These are phyloP conservation scores for Grosmannia serpens DNA, from an alignment of 2,329 filamentous ascomycete genomes.

Conservation along the genomic window DNA sequence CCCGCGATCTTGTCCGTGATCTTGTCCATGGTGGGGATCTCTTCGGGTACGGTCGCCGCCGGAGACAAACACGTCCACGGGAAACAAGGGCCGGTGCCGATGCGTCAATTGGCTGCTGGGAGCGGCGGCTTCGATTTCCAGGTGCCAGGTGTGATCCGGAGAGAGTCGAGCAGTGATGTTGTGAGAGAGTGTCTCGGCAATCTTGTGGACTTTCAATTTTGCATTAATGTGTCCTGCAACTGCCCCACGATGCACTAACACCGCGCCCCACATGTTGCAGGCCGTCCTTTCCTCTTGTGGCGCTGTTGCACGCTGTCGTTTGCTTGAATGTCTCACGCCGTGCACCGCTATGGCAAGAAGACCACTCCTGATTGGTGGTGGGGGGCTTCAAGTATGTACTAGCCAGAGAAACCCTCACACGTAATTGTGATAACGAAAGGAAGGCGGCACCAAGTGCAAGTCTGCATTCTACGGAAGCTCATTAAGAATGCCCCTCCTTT, in stretches of 20 bases:
- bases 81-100: not conserved
- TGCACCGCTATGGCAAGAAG: no score
- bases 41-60: not conserved
- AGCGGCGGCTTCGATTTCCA: not conserved
- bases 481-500: no score
- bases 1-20: constrained; percentile 93
- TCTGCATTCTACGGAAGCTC: no score
- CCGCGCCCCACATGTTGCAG: not conserved
- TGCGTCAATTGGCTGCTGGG: not conserved
- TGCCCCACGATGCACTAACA: not conserved
- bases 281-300: not conserved
- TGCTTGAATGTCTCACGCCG: no score
- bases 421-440: no score
- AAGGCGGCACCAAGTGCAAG: no score
- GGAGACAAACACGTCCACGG: not conserved
- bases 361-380: no score
- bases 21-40: constrained; percentile 53
- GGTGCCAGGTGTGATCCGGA: not conserved
- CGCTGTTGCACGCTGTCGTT: not conserved
- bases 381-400: no score
- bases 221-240: not conserved
- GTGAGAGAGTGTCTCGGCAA: not conserved
- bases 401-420: no score
- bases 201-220: not conserved
- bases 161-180: not conserved